A percentile compares a stretch with the other conserved stretches of the same genome.
Conservation (phyloP, 2,329 filamentous ascomycete genomes). For the Aspergillus ochraceus region DNA sequence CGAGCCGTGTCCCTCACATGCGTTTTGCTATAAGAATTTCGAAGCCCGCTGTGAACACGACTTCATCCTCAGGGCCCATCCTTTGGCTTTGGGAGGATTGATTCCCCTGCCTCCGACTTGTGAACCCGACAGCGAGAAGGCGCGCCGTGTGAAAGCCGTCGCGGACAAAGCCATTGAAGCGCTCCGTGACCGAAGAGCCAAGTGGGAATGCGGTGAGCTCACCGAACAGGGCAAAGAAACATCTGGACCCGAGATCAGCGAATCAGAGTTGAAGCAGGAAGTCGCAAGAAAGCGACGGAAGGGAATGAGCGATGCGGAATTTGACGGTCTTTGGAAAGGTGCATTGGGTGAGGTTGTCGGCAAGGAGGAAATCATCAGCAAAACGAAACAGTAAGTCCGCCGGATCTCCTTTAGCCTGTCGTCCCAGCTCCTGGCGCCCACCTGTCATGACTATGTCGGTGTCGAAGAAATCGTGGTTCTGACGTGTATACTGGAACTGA, state of each 20-base stretch:
- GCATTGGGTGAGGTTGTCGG: constrained; percentile 52
- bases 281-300: constrained; percentile 76
- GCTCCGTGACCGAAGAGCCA: constrained; percentile 78
- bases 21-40: constrained; percentile 79
- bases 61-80: constrained; percentile 82
- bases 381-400: constrained; percentile 58
- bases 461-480: constrained; percentile 37
- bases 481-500: constrained; percentile 70
- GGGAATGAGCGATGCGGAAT: constrained; percentile 82
- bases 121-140: constrained; percentile 92
- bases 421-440: constrained; percentile 19
- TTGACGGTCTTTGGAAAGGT: constrained; percentile 73
- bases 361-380: constrained; percentile 61
- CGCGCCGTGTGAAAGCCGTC: constrained; percentile 79
- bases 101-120: constrained; percentile 87
- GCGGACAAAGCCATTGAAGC: constrained; percentile 86
- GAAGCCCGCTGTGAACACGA: constrained; percentile 79
- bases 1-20: constrained; percentile 86
- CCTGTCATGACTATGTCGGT: background rate
- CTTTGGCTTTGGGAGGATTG: constrained; percentile 75
- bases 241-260: constrained; percentile 65
- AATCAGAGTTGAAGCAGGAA: constrained; percentile 71
- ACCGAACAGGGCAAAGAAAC: constrained; percentile 62
- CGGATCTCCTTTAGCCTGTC: constrained; percentile 11
- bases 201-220: constrained; percentile 84